Evolutionary conservation across 495 filamentous ascomycete genomes (phyloP).

Genomic region (Apiosordaria backusii): DNA sequence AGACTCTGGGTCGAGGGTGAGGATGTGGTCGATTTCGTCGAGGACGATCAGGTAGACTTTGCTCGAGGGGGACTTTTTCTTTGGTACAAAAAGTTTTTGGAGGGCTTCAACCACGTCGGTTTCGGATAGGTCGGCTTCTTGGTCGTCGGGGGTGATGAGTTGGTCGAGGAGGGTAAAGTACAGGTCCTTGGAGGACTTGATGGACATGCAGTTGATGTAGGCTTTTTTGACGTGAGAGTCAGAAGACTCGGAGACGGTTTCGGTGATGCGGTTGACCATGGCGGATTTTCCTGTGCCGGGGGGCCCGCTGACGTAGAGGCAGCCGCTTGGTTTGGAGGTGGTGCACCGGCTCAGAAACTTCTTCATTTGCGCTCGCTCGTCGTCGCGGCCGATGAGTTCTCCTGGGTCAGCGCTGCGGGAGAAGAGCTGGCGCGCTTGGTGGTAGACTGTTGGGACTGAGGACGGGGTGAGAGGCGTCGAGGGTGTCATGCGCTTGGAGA

Average conservation of each 20-base stretch:
- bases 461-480: conserved; percentile 62
- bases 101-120: conserved; percentile 57
- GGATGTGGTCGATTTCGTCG: conserved; percentile 92
- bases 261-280: conserved; percentile 74
- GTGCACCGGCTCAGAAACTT: conserved; percentile 66
- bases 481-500: conserved; percentile 53
- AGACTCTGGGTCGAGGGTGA: conserved; percentile 78
- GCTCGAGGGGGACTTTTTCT: conserved; percentile 44
- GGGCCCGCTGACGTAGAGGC: conserved; percentile 91
- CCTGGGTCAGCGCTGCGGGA: conserved; percentile 71
- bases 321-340: conserved; percentile 63
- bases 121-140: conserved; percentile 38
- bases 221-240: conserved; percentile 53
- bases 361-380: conserved; percentile 67
- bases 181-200: conserved; percentile 78
- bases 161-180: conserved; percentile 67
- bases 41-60: conserved; percentile 74
- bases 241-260: conserved; percentile 45
- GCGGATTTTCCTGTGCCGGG: conserved; percentile 97
- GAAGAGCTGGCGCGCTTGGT: conserved; percentile 82
- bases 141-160: conserved; percentile 23
- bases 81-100: conserved; percentile 61
- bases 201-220: conserved; percentile 94
- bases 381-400: conserved; percentile 76
- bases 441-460: conserved; percentile 69